Conservation (phyloP, 2,329 filamentous ascomycete genomes). For the Huntiella bhutanensis region DNA sequence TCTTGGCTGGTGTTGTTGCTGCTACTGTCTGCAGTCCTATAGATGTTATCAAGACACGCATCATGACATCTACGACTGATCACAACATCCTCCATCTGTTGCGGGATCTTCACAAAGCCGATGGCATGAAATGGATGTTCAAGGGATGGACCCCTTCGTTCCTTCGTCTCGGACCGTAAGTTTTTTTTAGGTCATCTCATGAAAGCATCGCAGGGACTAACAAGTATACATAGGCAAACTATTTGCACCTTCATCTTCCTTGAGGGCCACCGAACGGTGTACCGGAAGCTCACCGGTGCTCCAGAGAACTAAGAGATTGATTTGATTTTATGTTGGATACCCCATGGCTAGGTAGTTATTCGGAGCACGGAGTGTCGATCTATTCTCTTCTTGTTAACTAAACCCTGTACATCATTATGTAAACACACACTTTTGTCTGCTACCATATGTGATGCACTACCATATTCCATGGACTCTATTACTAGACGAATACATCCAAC, state of each 20-base stretch:
- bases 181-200: slow-evolving; percentile 12
- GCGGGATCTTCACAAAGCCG: slow-evolving; percentile 45
- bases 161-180: slow-evolving; percentile 43
- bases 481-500: too few relatives aligned
- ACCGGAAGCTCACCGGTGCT: slow-evolving; percentile 34
- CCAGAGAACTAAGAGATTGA: slow-evolving; percentile 16
- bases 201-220: slow-evolving; percentile 2
- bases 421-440: too few relatives aligned
- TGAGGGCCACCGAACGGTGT: slow-evolving; percentile 69
- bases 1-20: slow-evolving; percentile 64
- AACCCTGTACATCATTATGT: too few relatives aligned
- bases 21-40: slow-evolving; percentile 73
- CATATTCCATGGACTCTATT: too few relatives aligned
- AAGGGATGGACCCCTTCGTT: slow-evolving; percentile 75
- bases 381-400: slow-evolving; percentile 10
- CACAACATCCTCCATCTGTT: slow-evolving; percentile 39
- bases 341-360: too few relatives aligned
- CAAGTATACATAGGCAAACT: slow-evolving; percentile 39
- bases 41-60: slow-evolving; percentile 74
- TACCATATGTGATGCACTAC: too few relatives aligned
- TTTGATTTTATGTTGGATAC: too few relatives aligned
- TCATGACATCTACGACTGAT: slow-evolving; percentile 50
- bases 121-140: slow-evolving; percentile 71
- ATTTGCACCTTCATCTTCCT: slow-evolving; percentile 74
- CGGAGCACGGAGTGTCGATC: slow-evolving; percentile 7